A percentile compares a stretch with the other conserved stretches of the same genome.
Evolutionary conservation across 2,329 filamentous ascomycete genomes (phyloP).

Genomic region (Dothidotthia symphoricarpi): DNA sequence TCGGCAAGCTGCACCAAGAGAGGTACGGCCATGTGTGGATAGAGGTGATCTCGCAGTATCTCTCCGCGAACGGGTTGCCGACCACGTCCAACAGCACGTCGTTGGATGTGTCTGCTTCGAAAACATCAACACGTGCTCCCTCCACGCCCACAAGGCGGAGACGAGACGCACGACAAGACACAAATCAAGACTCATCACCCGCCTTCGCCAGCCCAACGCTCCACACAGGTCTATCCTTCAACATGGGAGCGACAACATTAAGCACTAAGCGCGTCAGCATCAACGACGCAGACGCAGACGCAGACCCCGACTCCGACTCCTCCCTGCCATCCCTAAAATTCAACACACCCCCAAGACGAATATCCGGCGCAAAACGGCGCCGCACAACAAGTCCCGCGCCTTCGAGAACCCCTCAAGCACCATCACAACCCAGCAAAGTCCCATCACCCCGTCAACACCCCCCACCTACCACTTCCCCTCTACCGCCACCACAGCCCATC

Average conservation of each 20-base stretch:
- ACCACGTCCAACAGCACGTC: neutral
- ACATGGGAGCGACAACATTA: slow-evolving; percentile 24
- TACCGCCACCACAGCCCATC: neutral
- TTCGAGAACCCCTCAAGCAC: neutral
- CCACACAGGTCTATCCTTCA: slow-evolving; percentile 20
- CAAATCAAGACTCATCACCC: slow-evolving; percentile 20
- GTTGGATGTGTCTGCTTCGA: neutral
- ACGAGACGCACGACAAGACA: slow-evolving; percentile 2
- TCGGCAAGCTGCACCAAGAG: slow-evolving; percentile 17
- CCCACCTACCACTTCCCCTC: neutral
- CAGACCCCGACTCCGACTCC: slow-evolving; percentile 7
- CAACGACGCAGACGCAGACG: neutral
- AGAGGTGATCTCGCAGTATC: slow-evolving; percentile 21
- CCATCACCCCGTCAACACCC: neutral
- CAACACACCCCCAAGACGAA: slow-evolving; percentile 5
- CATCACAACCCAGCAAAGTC: no score
- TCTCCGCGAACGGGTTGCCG: slow-evolving; percentile 4
- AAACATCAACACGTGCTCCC: slow-evolving; percentile 1
- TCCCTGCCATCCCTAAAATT: slow-evolving; percentile 21
- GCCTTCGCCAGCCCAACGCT: slow-evolving; percentile 21
- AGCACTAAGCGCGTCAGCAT: neutral
- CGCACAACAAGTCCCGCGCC: slow-evolving; percentile 15
- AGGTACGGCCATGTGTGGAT: slow-evolving; percentile 33
- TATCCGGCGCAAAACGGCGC: slow-evolving; percentile 28
- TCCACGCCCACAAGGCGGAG: neutral